Conservation (phyloP, 2,329 filamentous ascomycete species). For the Endoconidiophora polonica region DNA sequence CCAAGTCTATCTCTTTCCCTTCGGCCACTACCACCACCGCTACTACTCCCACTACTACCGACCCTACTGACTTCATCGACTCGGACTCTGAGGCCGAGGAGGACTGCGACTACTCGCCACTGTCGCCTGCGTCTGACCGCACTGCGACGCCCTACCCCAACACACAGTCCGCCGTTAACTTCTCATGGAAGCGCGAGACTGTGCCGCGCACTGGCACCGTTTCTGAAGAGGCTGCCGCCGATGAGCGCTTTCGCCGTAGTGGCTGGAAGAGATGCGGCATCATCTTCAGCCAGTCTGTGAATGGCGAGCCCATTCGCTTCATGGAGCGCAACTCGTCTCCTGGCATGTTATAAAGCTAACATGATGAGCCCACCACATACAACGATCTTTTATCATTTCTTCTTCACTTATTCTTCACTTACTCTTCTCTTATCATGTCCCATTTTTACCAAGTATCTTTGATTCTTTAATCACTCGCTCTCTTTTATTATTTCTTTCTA, state of each 20-base stretch:
- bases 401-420: background rate
- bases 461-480: background rate
- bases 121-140: slow-evolving; percentile 6
- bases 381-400: background rate
- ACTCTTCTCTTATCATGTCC: background rate
- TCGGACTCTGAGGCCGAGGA: slow-evolving; percentile 10
- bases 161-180: slow-evolving; percentile 13
- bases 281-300: slow-evolving; percentile 15
- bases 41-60: background rate
- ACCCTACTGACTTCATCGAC: slow-evolving; percentile 3
- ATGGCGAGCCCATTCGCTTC: slow-evolving; percentile 6
- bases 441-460: background rate
- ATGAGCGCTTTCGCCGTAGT: slow-evolving; percentile 16
- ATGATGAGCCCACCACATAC: background rate
- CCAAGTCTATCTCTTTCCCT: slow-evolving; percentile 4
- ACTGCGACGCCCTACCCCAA: slow-evolving; percentile 10
- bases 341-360: slow-evolving; percentile 6
- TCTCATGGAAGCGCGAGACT: slow-evolving; percentile 16
- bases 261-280: slow-evolving; percentile 17
- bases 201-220: slow-evolving; percentile 6
- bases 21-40: background rate
- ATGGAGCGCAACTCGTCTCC: slow-evolving; percentile 14
- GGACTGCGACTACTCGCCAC: slow-evolving; percentile 9
- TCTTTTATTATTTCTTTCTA: background rate
- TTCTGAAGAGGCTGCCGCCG: slow-evolving; percentile 14